Evolutionary conservation across 257 asterid species (phyloP).

Genomic region (Solanum neorickii): DNA sequence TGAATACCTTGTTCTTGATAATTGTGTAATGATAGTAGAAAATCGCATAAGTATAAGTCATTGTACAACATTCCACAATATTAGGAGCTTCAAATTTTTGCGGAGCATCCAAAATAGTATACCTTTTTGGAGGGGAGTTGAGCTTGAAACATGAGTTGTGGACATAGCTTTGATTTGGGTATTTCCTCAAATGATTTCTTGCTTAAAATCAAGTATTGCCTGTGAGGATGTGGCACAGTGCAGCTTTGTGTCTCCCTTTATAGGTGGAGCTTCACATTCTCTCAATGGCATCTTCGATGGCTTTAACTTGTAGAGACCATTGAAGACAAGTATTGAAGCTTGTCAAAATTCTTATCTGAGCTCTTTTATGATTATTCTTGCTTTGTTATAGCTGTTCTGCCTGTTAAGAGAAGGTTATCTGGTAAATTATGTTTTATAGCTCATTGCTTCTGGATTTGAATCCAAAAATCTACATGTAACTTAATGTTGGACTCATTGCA

Average conservation of each 20-base stretch:
- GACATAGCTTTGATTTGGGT: slow-evolving; percentile 19
- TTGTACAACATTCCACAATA: too few relatives aligned
- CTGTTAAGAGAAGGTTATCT: neutral
- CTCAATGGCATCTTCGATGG: too few relatives aligned
- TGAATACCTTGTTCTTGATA: too few relatives aligned
- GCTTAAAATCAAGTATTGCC: neutral
- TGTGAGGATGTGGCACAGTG: slow-evolving; percentile 53
- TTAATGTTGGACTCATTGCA: neutral
- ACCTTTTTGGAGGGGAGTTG: slow-evolving; percentile 1
- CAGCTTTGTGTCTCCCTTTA: slow-evolving; percentile 43
- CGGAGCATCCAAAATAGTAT: neutral
- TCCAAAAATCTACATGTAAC: neutral
- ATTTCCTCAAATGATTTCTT: slow-evolving; percentile 10
- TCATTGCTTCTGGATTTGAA: neutral
- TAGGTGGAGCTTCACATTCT: too few relatives aligned
- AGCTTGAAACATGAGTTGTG: slow-evolving; percentile 26
- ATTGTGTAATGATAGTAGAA: too few relatives aligned
- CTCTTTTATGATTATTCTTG: neutral
- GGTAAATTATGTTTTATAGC: neutral
- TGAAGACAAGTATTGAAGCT: neutral
- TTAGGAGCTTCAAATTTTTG: too few relatives aligned
- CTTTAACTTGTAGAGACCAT: neutral
- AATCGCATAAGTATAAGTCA: too few relatives aligned
- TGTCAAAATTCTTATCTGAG: neutral
- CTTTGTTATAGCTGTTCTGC: neutral